Base-by-base conservation (phyloP, 345 rosid species). In the Luvunga scandens region DNA sequence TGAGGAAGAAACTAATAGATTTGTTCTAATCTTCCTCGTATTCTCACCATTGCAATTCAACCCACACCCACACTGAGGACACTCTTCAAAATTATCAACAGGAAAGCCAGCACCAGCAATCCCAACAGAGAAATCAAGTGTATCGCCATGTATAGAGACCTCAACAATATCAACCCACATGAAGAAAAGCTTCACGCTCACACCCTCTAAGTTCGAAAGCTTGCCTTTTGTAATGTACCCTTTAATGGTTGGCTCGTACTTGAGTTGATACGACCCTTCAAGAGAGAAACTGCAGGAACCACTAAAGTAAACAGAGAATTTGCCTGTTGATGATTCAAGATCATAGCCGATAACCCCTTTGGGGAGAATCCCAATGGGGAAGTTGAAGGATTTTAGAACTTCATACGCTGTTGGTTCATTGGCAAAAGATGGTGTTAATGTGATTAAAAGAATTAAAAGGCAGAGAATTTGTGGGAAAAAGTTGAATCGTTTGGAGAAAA, bases 61-160 rank as follows among this genome's bases (percentile, higher is more conserved):
- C 19, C 97, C 97, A 83, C 98, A 91, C 14, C 98, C 97, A 83
- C 98, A 94, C 66, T 90, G 98, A 34, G 98, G 98, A 42, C 86
- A 84, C 84, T 86, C 98, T 66, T 77, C 90, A 63, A 94, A 91
- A 66, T 89, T 89, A 79, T 85, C 91, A 55, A 88, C 68, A 4
- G 91, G 88, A 68, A 91, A 91, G 14, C 69, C 86, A 73, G 95
- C 95, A 56, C 89, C 90, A 7, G 91, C 83, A 69, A 89, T 89
- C 69, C 93, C 93, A 53, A 89, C 90, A 33, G 89, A 87, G 84
- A 91, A 91, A n/a, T 87, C 85, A 62, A 91, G 86, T 14, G 80
- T 78, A 78, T 85, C 88, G 4, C 90, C 91, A 18, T 57, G 85
- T 75, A 91, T 83, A 0, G 73, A 84, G 63, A 91, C 94, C 84